Conservation (phyloP, 208 protist species). For the Trypanosoma congolense region DNA sequence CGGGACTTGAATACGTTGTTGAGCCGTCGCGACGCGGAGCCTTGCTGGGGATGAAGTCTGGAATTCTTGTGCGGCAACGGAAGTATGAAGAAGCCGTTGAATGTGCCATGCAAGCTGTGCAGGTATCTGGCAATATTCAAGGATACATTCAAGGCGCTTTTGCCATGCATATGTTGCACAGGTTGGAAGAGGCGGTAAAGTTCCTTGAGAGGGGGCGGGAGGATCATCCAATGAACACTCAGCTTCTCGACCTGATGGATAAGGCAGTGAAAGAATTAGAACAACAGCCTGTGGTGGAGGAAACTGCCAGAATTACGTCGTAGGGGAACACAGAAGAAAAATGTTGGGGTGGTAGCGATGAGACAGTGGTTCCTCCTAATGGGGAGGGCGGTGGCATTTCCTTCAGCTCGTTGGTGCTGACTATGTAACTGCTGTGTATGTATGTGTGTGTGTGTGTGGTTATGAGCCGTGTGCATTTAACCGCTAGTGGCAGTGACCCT, state of each 20-base stretch:
- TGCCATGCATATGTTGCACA: slow-evolving; percentile 51
- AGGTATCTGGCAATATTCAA: slow-evolving; percentile 66
- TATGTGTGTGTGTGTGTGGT: too few relatives aligned
- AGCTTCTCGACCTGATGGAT: slow-evolving; percentile 44
- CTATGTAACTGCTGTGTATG: too few relatives aligned
- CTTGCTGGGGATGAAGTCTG: slow-evolving; percentile 77
- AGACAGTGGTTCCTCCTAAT: too few relatives aligned
- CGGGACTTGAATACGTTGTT: slow-evolving; percentile 53
- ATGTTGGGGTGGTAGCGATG: neutral
- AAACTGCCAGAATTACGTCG: slow-evolving; percentile 14
- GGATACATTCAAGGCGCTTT: slow-evolving; percentile 81
- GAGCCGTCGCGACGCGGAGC: slow-evolving; percentile 63
- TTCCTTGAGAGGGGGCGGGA: slow-evolving; percentile 60
- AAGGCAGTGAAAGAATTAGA: slow-evolving; percentile 38
- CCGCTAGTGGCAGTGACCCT: too few relatives aligned
- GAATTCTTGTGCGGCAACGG: slow-evolving; percentile 63
- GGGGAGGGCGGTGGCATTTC: too few relatives aligned
- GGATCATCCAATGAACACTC: slow-evolving; percentile 68
- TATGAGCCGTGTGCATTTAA: too few relatives aligned
- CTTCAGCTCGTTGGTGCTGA: too few relatives aligned
- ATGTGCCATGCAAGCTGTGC: slow-evolving; percentile 52
- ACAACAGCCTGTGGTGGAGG: slow-evolving; percentile 24
- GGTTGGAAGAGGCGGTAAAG: slow-evolving; percentile 41
- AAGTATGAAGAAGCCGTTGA: slow-evolving; percentile 65
- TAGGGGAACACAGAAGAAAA: slow-evolving; percentile 8